Conservation (phyloP, 805 yeast species). For the Isabelozyma rhagii region DNA sequence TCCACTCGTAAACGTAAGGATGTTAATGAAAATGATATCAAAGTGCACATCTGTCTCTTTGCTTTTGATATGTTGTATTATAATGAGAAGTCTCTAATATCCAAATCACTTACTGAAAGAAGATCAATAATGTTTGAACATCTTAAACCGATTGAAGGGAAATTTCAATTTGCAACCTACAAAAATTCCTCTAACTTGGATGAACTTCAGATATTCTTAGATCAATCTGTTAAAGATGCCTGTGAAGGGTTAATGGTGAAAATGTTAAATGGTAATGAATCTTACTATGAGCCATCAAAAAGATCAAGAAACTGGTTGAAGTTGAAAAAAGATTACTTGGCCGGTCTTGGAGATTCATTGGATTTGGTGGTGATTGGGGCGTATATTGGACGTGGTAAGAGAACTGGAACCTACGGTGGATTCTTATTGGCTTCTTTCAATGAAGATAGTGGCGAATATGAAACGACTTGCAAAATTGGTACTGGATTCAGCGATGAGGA, state of each 20-base stretch:
- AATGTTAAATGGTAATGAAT: slow-evolving; percentile 74
- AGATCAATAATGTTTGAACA: slow-evolving; percentile 56
- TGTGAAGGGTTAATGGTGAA: slow-evolving; percentile 98
- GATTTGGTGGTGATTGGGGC: slow-evolving; percentile 95
- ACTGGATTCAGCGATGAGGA: slow-evolving; percentile 92
- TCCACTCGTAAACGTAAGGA: slow-evolving; percentile 94
- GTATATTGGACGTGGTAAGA: slow-evolving; percentile 87
- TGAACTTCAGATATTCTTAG: slow-evolving; percentile 80
- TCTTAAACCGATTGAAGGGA: slow-evolving; percentile 64
- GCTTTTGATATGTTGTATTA: slow-evolving; percentile 83
- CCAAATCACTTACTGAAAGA: slow-evolving; percentile 66
- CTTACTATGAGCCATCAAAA: slow-evolving; percentile 90
- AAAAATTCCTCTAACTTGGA: slow-evolving; percentile 67
- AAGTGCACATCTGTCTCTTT: slow-evolving; percentile 87
- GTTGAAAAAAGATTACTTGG: slow-evolving; percentile 88
- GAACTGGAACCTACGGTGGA: slow-evolving; percentile 95
- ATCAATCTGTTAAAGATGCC: slow-evolving; percentile 80
- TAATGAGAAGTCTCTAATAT: slow-evolving; percentile 70
- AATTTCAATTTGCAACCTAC: slow-evolving; percentile 75
- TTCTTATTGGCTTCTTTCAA: slow-evolving; percentile 88
- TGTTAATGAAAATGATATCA: slow-evolving; percentile 82
- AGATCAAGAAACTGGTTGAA: slow-evolving; percentile 95
- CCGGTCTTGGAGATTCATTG: slow-evolving; percentile 93
- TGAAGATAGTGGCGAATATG: slow-evolving; percentile 86
- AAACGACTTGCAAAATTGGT: slow-evolving; percentile 95